Evolutionary conservation across 2,329 filamentous ascomycete species (phyloP).

Genomic region (Fusarium sterilihyphosum): DNA sequence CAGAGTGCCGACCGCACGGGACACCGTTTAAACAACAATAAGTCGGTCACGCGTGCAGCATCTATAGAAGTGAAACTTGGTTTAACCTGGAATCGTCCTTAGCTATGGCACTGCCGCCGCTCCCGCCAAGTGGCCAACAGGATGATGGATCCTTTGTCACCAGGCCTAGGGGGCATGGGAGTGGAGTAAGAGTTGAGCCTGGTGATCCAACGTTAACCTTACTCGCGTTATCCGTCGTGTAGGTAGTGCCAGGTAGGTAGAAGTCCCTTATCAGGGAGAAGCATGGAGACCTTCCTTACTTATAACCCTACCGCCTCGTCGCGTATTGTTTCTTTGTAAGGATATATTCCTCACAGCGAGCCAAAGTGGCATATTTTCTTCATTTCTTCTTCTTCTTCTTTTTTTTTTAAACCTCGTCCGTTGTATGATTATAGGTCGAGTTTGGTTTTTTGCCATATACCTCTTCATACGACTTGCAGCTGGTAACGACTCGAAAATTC

Average conservation of each 20-base stretch:
- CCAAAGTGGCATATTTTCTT: neutral
- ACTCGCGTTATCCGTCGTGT: slow-evolving; percentile 11
- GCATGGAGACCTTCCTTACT: neutral
- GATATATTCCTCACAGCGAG: neutral
- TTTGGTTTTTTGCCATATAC: neutral
- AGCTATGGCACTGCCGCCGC: slow-evolving; percentile 10
- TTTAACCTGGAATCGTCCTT: slow-evolving; percentile 9
- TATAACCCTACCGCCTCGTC: neutral
- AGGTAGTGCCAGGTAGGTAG: neutral
- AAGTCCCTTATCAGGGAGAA: neutral
- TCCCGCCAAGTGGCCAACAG: slow-evolving; percentile 9
- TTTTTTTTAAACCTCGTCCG: no score
- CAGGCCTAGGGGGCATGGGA: slow-evolving; percentile 6
- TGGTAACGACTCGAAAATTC: neutral
- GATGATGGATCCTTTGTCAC: slow-evolving; percentile 9
- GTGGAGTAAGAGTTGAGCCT: slow-evolving; percentile 4
- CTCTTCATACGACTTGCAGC: neutral
- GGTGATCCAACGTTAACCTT: slow-evolving; percentile 23
- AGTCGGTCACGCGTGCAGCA: slow-evolving; percentile 26
- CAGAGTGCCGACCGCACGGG: slow-evolving; percentile 7
- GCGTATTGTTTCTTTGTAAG: neutral
- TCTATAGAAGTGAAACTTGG: slow-evolving; percentile 17
- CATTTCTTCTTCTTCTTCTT: neutral
- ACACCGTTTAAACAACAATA: slow-evolving; percentile 8
- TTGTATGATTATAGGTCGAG: neutral